These are phyloP conservation scores for Pseudogymnoascus sp. DNA, from an alignment of 2,329 filamentous ascomycete genomes.

Conservation along the genomic window DNA sequence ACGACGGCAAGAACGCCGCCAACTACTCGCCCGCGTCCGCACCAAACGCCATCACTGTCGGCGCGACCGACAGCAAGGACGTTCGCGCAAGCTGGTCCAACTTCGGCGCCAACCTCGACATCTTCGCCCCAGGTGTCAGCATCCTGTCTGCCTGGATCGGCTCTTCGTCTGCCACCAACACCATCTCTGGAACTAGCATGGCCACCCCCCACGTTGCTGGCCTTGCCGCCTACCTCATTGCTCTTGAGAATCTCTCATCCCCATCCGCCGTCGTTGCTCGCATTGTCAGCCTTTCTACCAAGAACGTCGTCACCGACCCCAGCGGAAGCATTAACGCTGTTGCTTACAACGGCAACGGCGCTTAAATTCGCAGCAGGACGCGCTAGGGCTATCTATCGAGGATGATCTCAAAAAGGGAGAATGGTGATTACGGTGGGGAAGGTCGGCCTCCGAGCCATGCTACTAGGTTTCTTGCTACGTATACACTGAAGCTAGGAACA, in stretches of 20 bases:
- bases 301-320: conserved; percentile 33
- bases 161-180: conserved; percentile 36
- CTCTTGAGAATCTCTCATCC: conserved; percentile 34
- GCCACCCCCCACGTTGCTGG: conserved; percentile 52
- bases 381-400: background rate
- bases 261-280: conserved; percentile 40
- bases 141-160: conserved; percentile 40
- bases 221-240: conserved; percentile 47
- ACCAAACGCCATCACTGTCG: conserved; percentile 44
- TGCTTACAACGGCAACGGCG: conserved; percentile 44
- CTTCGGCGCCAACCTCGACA: conserved; percentile 40
- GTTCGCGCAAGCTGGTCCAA: conserved; percentile 40
- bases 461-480: background rate
- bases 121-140: conserved; percentile 41
- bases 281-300: conserved; percentile 36
- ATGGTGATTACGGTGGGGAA: background rate
- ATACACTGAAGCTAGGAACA: background rate
- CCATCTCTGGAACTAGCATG: conserved; percentile 53
- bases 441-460: background rate
- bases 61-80: conserved; percentile 35
- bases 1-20: conserved; percentile 33
- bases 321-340: conserved; percentile 42
- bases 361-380: conserved; percentile 17
- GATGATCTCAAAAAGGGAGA: background rate
- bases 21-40: conserved; percentile 41